Evolutionary conservation across 805 yeast species (phyloP), one percentile per base, ranked within the genome.

Genomic region (Isabelozyma heimii): DNA sequence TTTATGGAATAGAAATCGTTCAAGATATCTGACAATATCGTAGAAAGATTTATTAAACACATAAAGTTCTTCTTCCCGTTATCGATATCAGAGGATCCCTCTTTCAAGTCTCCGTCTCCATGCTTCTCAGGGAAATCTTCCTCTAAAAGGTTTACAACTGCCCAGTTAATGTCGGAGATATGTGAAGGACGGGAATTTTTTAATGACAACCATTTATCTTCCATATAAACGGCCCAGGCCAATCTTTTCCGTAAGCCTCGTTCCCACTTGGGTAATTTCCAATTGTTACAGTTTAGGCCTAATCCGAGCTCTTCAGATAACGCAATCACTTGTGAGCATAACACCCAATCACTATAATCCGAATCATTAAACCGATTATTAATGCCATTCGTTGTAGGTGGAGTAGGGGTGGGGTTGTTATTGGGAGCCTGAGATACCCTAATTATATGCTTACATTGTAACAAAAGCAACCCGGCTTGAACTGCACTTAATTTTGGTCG

Each of bases 211-310:
- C 98, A 92, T 62, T 91, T 90, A 60, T 91, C 97, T 65, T 91
- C 96, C 45, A 87, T 74, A 75, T 83, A 92, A 1, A 91, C 94
- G 0, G 97, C 97, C 98, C 99, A 92, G 0, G 97, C 96, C 44
- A 92, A 69, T 50, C 98, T 75, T 57, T 89, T 81, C 46, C 99
- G 76, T 44, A 92, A 69, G 5, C 96, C 95, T 45, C 96, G 76
- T 62, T 92, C 99, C 98, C 98, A 94, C 57, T 86, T 85, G 0
- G 98, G 98, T 35, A 92, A 69, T 59, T 87, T 84, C 99, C 99
- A 92, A 54, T 79, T 81, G 49, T 86, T 83, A 59, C 97, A 91
- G 61, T 91, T 92, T n/a, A 89, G 74, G 0, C 97, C 96, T 9
- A 92, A 72, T 0, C 98, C 97, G 14, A 92, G 72, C 56, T 92